Evolutionary conservation across 768 basidiomycete species (phyloP).

Genomic region (Phaeotremella skinneri): DNA sequence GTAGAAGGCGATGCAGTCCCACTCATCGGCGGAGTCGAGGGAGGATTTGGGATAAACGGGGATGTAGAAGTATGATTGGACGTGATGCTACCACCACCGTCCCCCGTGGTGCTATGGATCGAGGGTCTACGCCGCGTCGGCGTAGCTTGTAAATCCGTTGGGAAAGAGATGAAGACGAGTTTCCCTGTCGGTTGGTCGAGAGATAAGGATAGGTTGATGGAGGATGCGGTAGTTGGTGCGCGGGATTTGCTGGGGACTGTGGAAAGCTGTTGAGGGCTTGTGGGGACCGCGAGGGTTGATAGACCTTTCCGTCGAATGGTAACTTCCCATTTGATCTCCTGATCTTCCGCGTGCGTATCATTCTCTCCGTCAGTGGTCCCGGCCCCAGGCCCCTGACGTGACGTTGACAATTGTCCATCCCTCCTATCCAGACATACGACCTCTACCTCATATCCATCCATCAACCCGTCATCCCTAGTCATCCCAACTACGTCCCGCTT

Average conservation of each 20-base stretch:
- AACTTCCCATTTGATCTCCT: slow-evolving; percentile 62
- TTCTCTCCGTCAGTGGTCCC: not conserved
- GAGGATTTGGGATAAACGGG: not conserved
- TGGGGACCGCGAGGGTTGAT: not conserved
- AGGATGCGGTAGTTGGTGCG: slow-evolving; percentile 33
- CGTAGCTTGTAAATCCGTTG: slow-evolving; percentile 28
- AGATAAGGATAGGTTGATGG: slow-evolving; percentile 42
- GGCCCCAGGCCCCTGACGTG: slow-evolving; percentile 2
- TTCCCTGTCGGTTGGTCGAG: slow-evolving; percentile 42
- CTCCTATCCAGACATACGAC: slow-evolving; percentile 21
- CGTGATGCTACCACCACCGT: too few species aligned
- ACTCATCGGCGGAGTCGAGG: slow-evolving; percentile 6
- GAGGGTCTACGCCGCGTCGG: slow-evolving; percentile 13
- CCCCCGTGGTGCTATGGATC: too few species aligned
- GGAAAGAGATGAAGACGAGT: slow-evolving; percentile 44
- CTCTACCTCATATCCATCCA: slow-evolving; percentile 23
- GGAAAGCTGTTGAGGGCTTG: slow-evolving; percentile 19
- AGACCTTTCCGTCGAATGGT: slow-evolving; percentile 51
- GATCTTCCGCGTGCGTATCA: slow-evolving; percentile 1
- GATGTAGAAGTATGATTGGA: not conserved
- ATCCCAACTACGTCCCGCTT: not conserved
- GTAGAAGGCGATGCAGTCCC: not conserved
- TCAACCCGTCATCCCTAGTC: slow-evolving; percentile 8
- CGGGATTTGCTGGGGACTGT: slow-evolving; percentile 1
- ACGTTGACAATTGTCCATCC: slow-evolving; percentile 3